These are phyloP conservation scores for Moesziomyces sp. DNA, from an alignment of 1,284 basidiomycete genomes.

Conservation along the genomic window DNA sequence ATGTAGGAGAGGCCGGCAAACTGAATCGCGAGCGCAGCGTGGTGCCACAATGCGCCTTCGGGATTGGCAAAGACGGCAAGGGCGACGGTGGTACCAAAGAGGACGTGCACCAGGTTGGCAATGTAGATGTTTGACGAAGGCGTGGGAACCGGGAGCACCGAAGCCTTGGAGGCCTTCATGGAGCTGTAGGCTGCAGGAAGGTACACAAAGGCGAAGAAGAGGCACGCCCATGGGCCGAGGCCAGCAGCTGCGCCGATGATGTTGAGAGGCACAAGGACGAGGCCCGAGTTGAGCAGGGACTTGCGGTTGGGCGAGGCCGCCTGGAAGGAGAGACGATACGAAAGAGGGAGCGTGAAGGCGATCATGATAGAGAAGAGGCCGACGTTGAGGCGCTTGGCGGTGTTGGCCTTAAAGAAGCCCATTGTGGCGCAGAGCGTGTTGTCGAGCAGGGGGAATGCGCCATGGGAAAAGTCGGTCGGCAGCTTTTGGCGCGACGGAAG, in stretches of 20 bases:
- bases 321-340: constrained; percentile 44
- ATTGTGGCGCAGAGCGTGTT: constrained; percentile 45
- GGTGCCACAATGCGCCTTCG: constrained; percentile 21
- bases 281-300: constrained; percentile 25
- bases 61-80: constrained; percentile 19
- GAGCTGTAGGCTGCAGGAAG: constrained; percentile 32
- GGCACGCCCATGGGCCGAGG: constrained; percentile 32
- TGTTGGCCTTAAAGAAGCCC: constrained; percentile 31
- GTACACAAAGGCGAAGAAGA: constrained; percentile 30
- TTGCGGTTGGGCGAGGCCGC: constrained; percentile 51
- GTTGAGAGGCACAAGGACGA: constrained; percentile 36
- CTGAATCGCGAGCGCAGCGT: constrained; percentile 29
- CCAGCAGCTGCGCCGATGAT: constrained; percentile 33
- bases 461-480: constrained; percentile 34
- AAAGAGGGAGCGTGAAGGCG: constrained; percentile 23
- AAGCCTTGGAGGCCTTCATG: constrained; percentile 31
- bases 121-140: constrained; percentile 42
- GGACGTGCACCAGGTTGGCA: constrained; percentile 33
- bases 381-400: constrained; percentile 35
- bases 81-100: constrained; percentile 13
- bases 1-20: constrained; percentile 33
- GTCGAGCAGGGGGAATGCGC: constrained; percentile 31
- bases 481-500: constrained; percentile 40
- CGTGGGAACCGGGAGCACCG: constrained; percentile 40
- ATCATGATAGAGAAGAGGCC: constrained; percentile 41